phyloP scores from a whole-genome alignment of 192 early-diverging fungal species.

The Gonapodya prolifera region DNA sequence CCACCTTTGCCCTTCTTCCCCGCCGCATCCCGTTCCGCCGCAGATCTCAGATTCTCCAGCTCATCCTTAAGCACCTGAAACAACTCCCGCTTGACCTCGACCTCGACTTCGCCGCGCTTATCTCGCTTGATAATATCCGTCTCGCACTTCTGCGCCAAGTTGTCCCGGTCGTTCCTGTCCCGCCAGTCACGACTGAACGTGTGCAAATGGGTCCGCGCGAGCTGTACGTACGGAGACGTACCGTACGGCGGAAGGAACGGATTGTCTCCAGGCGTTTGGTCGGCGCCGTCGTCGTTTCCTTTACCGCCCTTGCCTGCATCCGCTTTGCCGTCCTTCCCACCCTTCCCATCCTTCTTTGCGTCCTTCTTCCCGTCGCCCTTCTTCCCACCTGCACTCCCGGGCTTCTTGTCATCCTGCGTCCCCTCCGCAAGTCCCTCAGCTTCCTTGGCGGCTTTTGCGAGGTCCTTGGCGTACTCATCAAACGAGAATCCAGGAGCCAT shows the following conservation, averaged over 20 bases:
- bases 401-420: not conserved
- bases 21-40: constrained; percentile 27
- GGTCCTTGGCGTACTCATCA: no score
- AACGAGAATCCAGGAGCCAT: no score
- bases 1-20: constrained; percentile 9
- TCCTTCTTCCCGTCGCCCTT: constrained; percentile 16
- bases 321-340: not conserved
- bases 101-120: constrained; percentile 43
- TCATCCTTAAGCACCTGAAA: constrained; percentile 47
- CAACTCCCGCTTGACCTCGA: constrained; percentile 44
- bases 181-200: constrained; percentile 31
- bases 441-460: no score
- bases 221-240: not conserved
- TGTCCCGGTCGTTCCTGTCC: constrained; percentile 40
- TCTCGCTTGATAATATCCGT: constrained; percentile 46
- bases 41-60: constrained; percentile 42
- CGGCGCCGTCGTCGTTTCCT: constrained; percentile 8
- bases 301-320: constrained; percentile 18
- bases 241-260: constrained; percentile 17
- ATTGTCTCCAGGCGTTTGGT: constrained; percentile 21
- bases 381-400: constrained; percentile 16
- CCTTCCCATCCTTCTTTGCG: not conserved
- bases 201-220: constrained; percentile 12
- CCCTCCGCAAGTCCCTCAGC: not conserved
- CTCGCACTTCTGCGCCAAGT: constrained; percentile 51